These are phyloP conservation scores for Melaleuca quinquenervia DNA, from an alignment of 345 rosid species.

Conservation along the genomic window DNA sequence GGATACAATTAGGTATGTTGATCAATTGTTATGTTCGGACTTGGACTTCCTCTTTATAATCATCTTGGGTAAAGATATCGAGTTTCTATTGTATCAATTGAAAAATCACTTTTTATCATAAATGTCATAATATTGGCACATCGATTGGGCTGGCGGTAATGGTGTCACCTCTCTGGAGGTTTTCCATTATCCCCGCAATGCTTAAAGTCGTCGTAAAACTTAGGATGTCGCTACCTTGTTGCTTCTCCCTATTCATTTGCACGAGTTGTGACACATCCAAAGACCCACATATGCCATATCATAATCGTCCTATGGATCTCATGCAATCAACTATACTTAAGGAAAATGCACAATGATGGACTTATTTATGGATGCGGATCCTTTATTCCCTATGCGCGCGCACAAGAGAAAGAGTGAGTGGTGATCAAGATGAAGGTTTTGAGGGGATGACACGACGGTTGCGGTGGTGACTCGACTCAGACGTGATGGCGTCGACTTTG, in stretches of 20 bases:
- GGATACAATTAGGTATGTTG: rapidly evolving
- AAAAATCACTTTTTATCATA: not conserved
- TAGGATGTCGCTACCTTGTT: not conserved
- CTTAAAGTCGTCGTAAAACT: not conserved
- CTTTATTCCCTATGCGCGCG: not conserved
- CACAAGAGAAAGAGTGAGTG: not conserved
- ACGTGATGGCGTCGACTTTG: not conserved
- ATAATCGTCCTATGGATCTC: not conserved
- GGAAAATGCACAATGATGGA: not conserved
- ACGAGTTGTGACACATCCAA: not conserved
- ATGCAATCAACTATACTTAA: not conserved
- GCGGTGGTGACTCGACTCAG: not conserved
- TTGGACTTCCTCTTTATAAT: not conserved
- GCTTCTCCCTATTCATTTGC: not conserved
- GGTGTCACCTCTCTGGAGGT: not conserved
- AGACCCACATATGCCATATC: not conserved
- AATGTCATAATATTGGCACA: not conserved
- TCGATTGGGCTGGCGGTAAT: not conserved
- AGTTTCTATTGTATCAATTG: not conserved
- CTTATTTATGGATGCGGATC: not conserved
- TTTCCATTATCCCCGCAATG: not conserved
- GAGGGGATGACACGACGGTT: not conserved
- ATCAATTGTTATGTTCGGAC: no score
- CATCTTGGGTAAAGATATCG: not conserved
- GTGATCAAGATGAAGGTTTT: not conserved